Evolutionary conservation across 768 basidiomycete species (phyloP).

Genomic region (Pisolithus albus): DNA sequence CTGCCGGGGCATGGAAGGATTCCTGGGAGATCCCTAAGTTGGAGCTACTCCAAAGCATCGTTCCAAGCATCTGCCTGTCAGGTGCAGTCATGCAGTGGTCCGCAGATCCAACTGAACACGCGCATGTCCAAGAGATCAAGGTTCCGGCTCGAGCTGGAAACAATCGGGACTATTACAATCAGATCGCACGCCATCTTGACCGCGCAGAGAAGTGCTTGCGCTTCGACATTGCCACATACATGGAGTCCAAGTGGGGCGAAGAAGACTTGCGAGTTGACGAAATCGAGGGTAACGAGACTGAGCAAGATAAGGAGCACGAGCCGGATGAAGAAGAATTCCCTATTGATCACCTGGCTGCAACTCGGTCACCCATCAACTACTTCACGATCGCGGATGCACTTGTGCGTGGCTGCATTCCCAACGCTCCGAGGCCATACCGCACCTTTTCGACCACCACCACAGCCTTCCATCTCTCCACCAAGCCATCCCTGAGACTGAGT

Average conservation of each 20-base stretch:
- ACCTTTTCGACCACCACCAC: constrained; percentile 1
- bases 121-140: background rate
- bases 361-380: background rate
- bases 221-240: background rate
- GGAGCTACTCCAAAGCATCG: constrained; percentile 5
- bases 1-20: constrained; percentile 14
- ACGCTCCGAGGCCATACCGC: background rate
- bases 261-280: background rate
- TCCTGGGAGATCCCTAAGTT: constrained; percentile 6
- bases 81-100: constrained; percentile 6
- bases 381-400: background rate
- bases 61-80: background rate
- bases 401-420: background rate
- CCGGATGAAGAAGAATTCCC: background rate
- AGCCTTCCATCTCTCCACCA: constrained; percentile 3
- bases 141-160: background rate
- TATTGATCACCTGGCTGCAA: background rate
- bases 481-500: background rate
- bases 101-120: constrained; percentile 4
- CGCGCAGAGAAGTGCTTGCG: background rate
- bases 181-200: constrained; percentile 1
- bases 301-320: background rate
- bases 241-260: background rate
- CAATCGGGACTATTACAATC: constrained; percentile 1
- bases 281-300: background rate